A percentile compares a stretch with the other conserved stretches of the same genome.
phyloP scores from a whole-genome alignment of 202 grass and related monocot species.

The Zoysia matrella region DNA sequence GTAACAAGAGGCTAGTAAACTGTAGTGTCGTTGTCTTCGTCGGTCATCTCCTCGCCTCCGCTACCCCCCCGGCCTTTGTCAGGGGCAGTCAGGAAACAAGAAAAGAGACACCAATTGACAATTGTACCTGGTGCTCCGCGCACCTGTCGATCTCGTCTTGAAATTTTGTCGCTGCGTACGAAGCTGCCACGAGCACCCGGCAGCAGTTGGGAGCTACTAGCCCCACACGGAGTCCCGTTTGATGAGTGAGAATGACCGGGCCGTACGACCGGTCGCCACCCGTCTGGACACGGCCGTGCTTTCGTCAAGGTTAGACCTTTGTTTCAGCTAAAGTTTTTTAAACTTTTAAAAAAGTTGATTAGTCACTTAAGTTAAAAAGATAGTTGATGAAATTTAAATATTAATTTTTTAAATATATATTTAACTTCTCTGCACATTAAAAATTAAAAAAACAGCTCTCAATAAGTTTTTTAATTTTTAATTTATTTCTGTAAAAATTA shows the following conservation, averaged over 20 bases:
- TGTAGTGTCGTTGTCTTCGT: background rate
- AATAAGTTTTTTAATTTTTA: no score
- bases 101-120: background rate
- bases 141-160: background rate
- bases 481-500: no score
- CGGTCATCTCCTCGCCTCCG: background rate
- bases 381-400: no score
- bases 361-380: no score
- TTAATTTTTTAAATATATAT: no score
- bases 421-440: no score
- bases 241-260: constrained; percentile 3
- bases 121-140: background rate
- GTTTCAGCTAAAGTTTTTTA: no score
- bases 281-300: background rate
- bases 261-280: constrained; percentile 22
- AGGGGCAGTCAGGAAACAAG: background rate
- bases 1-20: background rate
- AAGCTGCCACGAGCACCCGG: background rate
- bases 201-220: background rate
- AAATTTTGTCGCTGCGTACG: background rate
- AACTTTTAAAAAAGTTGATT: no score
- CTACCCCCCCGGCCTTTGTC: background rate
- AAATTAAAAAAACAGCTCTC: no score
- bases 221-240: constrained; percentile 48
- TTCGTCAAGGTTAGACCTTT: constrained; percentile 21